Percentiles rank a stretch among this genome's conserved stretches.
Evolutionary conservation across 2,329 filamentous ascomycete genomes (phyloP).

Genomic region (Ilyonectria robusta): DNA sequence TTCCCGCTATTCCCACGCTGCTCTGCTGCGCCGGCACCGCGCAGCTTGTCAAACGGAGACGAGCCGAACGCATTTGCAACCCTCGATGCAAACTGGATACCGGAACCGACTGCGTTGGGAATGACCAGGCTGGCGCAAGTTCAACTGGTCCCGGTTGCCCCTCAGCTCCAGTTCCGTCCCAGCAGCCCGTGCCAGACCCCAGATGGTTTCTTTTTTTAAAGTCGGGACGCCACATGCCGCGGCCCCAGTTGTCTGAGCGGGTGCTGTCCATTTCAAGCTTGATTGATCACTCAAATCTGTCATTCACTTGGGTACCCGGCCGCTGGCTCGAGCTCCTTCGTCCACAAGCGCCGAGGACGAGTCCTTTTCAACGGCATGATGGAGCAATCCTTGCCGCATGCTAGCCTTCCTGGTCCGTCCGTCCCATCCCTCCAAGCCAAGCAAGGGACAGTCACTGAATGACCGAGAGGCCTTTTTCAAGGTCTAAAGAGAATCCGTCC

Average conservation of each 20-base stretch:
- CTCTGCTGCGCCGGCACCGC: conserved; percentile 11
- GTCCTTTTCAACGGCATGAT: conserved; percentile 23
- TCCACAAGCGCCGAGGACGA: conserved; percentile 9
- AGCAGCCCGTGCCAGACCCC: conserved; percentile 17
- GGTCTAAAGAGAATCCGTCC: conserved; percentile 15
- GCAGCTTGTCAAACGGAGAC: conserved; percentile 17
- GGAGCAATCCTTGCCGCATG: conserved; percentile 20
- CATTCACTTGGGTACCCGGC: conserved; percentile 4
- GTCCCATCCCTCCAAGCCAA: conserved; percentile 5
- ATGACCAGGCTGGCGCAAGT: conserved; percentile 1
- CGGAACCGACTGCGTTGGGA: not conserved
- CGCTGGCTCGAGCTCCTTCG: not conserved
- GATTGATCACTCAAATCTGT: not conserved
- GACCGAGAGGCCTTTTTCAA: conserved; percentile 13
- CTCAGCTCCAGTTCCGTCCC: not conserved
- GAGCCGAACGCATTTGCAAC: conserved; percentile 13
- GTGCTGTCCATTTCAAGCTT: not conserved
- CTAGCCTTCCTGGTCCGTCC: conserved; percentile 24
- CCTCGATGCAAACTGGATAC: conserved; percentile 8
- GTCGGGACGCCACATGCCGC: not conserved
- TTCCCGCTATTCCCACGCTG: not conserved
- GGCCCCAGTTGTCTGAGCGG: not conserved
- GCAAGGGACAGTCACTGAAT: conserved; percentile 16
- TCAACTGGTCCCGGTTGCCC: too few species aligned
- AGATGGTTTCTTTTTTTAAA: conserved; percentile 21